Conservation (phyloP, 2,329 filamentous ascomycete species). For the Fusarium chuoi region DNA sequence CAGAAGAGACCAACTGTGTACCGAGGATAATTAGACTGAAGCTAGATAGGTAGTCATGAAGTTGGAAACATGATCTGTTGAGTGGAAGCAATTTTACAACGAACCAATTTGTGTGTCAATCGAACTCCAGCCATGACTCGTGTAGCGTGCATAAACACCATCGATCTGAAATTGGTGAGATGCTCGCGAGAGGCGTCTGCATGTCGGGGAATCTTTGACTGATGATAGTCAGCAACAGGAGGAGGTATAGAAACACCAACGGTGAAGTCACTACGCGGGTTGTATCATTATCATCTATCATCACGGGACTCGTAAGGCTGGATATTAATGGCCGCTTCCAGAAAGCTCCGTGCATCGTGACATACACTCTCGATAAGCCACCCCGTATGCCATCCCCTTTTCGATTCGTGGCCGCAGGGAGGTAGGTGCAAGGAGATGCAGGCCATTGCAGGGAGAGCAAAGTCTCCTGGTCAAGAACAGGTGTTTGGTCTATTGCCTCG, state of each 20-base stretch:
- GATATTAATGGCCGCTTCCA: background rate
- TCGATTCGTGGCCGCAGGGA: slow-evolving; percentile 4
- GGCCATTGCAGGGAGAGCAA: background rate
- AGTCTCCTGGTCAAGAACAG: background rate
- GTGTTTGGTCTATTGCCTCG: background rate
- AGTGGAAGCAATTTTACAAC: background rate
- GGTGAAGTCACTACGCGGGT: background rate
- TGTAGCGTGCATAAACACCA: background rate
- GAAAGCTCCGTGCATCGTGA: background rate
- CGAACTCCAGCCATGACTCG: background rate
- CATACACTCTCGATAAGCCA: background rate
- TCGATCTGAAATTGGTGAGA: background rate
- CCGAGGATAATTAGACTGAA: background rate
- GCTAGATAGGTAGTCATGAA: background rate
- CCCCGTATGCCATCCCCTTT: background rate
- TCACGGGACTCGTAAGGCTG: slow-evolving; percentile 17
- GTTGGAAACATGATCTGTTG: background rate
- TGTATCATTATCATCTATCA: too few relatives aligned
- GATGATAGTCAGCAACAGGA: background rate
- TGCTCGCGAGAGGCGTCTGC: background rate
- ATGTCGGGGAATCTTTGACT: background rate
- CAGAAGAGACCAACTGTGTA: background rate
- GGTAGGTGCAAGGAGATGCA: background rate
- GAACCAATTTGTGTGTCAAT: background rate
- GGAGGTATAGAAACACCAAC: background rate